Evolutionary conservation across 2,329 filamentous ascomycete species (phyloP).

Genomic region (Colletotrichum spaethianum): DNA sequence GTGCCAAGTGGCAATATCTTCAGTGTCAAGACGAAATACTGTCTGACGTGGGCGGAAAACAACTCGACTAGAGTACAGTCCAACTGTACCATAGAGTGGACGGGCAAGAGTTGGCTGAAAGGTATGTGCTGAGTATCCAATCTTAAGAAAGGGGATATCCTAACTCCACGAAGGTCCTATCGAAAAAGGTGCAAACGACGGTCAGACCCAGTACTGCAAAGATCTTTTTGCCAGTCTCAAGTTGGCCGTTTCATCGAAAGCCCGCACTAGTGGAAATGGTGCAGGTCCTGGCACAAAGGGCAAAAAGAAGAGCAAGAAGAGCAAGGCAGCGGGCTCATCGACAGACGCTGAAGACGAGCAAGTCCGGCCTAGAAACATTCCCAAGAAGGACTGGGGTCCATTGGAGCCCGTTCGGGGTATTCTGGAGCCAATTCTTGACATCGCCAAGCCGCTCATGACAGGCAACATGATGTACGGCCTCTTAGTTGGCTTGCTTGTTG

Average conservation of each 20-base stretch:
- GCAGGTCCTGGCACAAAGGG: conserved; percentile 65
- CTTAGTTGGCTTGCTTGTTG: conserved; percentile 79
- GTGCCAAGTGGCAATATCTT: conserved; percentile 96
- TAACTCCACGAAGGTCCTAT: conserved; percentile 79
- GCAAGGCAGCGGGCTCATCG: conserved; percentile 61
- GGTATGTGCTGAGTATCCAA: conserved; percentile 67
- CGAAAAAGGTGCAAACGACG: conserved; percentile 94
- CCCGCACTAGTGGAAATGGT: conserved; percentile 62
- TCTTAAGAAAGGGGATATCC: conserved; percentile 28
- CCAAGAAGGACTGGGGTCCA: conserved; percentile 77
- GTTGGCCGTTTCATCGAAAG: conserved; percentile 77
- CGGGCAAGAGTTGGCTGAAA: conserved; percentile 97
- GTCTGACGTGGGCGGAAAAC: conserved; percentile 90
- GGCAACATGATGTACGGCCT: conserved; percentile 85
- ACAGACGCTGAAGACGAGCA: conserved; percentile 57
- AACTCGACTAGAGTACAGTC: conserved; percentile 89
- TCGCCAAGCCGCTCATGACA: conserved; percentile 79
- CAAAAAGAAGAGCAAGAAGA: conserved; percentile 75
- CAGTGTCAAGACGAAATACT: conserved; percentile 92
- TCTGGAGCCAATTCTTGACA: conserved; percentile 78
- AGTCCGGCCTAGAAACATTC: conserved; percentile 57
- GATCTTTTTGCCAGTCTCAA: conserved; percentile 83
- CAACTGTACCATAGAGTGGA: conserved; percentile 95
- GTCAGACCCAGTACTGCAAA: conserved; percentile 86
- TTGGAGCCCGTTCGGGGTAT: conserved; percentile 83